Base-by-base conservation (phyloP, 2,329 filamentous ascomycete species). In the Curvularia spicifera region DNA sequence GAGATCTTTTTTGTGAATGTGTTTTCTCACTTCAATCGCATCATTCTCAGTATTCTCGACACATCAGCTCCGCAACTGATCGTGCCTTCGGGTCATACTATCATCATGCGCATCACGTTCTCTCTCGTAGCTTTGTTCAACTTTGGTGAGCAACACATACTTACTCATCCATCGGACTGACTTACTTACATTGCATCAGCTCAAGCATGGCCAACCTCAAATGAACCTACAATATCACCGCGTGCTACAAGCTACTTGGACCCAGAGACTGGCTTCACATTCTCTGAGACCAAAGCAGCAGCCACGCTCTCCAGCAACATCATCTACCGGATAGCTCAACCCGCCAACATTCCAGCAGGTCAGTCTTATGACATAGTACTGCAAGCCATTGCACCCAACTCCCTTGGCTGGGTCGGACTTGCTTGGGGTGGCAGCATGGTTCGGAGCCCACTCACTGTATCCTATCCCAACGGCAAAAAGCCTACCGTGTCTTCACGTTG, bases 401-500 rank as follows among this genome's bases (percentile, higher is more conserved):
- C 57, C 4, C 65, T 73, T 5, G 72, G 71, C 15, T 75, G 72
- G 72, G 65, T 61, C 29, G 72, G 70, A 3, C 60, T 75, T 1
- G 71, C 71, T 0, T 74, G 68, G 67, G 72, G 71, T 20, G 71
- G 71, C 13, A 70, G 55, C 46, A 75, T 75, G 72, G 42, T 70
- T n/a, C 62, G 62, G 18, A 74, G 73, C 52, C 72, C 72, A 13
- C 64, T 75, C 9, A 71, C 69, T 1, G 70, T 75, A 1, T 59
- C 62, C 0, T 75, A 72, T 54, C 65, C 68, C 22, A 75, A 72
- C 33, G 70, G 70, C 4, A 56, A 69, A 20, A 69, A 61, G 20
- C 58, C 67, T 0, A 66, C 66, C 8, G 57, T 71, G 1, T 72
- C 71, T 8, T 71, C 71, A 1, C 63, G 72, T 15, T 74, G 67